Evolutionary conservation across 805 yeast species (phyloP).

Genomic region (Maudiozyma serrabonitensis): DNA sequence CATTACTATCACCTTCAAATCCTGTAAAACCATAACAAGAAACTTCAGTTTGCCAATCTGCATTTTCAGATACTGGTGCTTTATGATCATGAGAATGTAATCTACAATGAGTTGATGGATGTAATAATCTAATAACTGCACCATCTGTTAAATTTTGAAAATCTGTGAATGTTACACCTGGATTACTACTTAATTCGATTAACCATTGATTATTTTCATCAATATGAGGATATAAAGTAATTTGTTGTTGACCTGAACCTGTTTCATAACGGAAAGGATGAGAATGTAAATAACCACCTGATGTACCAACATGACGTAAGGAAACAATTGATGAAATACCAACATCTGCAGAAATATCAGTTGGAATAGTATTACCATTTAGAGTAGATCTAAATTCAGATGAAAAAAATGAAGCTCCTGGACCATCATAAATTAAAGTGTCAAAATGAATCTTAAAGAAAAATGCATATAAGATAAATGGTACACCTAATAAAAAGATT

Average conservation of each 20-base stretch:
- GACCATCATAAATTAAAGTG: conserved; percentile 51
- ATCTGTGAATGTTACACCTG: conserved; percentile 42
- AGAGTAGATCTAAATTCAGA: conserved; percentile 62
- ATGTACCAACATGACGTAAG: conserved; percentile 57
- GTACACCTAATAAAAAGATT: conserved; percentile 45
- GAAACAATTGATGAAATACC: conserved; percentile 64
- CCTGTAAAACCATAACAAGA: conserved; percentile 70
- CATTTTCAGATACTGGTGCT: conserved; percentile 57
- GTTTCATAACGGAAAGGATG: conserved; percentile 61
- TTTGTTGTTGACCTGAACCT: conserved; percentile 78
- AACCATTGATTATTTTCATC: conserved; percentile 68
- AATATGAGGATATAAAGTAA: conserved; percentile 70
- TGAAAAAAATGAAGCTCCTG: conserved; percentile 62
- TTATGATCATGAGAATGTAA: conserved; percentile 78
- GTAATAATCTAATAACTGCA: conserved; percentile 59
- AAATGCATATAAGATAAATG: conserved; percentile 42
- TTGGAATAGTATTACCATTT: conserved; percentile 51
- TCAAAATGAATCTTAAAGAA: conserved; percentile 59
- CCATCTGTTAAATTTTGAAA: conserved; percentile 61
- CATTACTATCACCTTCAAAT: conserved; percentile 75
- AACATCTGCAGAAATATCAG: conserved; percentile 49
- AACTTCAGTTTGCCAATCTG: conserved; percentile 79
- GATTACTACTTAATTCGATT: conserved; percentile 53
- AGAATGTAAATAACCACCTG: conserved; percentile 79
- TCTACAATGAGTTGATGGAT: conserved; percentile 49